Conservation (phyloP, 495 filamentous ascomycete species). For the Staphylotrichum tortipilum region DNA sequence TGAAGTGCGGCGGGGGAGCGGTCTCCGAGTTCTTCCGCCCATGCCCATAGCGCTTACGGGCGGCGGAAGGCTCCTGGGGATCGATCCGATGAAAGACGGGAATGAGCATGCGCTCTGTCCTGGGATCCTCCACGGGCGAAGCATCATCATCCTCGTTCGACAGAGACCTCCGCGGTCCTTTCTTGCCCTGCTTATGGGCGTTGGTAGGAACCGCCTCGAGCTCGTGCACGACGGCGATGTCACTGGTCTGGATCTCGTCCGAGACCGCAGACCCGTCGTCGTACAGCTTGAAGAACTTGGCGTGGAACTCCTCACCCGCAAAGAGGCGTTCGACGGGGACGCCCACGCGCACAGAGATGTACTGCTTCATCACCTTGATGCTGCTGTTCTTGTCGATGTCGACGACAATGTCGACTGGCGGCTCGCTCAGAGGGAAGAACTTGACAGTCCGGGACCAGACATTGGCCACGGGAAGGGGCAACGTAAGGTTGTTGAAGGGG, state of each 20-base stretch:
- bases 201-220: slow-evolving; percentile 74
- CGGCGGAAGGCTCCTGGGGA: slow-evolving; percentile 5
- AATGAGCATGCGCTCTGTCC: slow-evolving; percentile 64
- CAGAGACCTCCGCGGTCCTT: slow-evolving; percentile 36
- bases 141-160: slow-evolving; percentile 45
- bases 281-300: slow-evolving; percentile 76
- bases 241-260: slow-evolving; percentile 57
- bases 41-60: slow-evolving; percentile 3
- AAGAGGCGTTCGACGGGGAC: slow-evolving; percentile 53
- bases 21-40: slow-evolving; percentile 18
- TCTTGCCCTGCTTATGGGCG: slow-evolving; percentile 41
- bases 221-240: slow-evolving; percentile 68
- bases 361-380: slow-evolving; percentile 66
- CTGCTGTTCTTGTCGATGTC: slow-evolving; percentile 79
- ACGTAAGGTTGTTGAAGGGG: slow-evolving; percentile 87
- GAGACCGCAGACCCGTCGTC: slow-evolving; percentile 55
- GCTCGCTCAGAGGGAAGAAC: slow-evolving; percentile 60
- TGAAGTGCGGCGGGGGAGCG: slow-evolving; percentile 40
- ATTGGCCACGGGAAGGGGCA: slow-evolving; percentile 80
- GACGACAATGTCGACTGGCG: slow-evolving; percentile 61
- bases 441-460: slow-evolving; percentile 63
- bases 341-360: slow-evolving; percentile 59
- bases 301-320: slow-evolving; percentile 67
- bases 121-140: slow-evolving; percentile 50
- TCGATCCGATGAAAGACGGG: slow-evolving; percentile 62